Evolutionary conservation across 2,329 filamentous ascomycete genomes (phyloP).

Genomic region (Cytospora paraplurivora): DNA sequence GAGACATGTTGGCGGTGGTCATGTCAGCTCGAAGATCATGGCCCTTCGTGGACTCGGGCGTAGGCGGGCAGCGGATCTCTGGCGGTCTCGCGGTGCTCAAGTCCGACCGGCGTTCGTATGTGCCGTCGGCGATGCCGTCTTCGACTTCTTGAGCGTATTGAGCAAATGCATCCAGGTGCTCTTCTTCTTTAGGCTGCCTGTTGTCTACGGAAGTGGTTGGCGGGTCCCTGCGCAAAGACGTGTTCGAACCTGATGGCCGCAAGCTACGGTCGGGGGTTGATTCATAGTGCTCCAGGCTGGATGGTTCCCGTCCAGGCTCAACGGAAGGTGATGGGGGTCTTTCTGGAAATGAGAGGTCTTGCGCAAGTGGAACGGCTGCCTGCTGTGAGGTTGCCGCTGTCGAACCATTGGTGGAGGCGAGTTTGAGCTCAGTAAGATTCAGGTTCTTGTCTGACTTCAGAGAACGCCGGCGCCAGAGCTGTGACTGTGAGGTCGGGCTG

Average conservation of each 20-base stretch:
- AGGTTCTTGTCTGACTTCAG: slow-evolving; percentile 50
- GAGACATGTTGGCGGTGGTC: slow-evolving; percentile 40
- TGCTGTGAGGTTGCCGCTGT: slow-evolving; percentile 43
- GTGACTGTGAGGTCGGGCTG: slow-evolving; percentile 34
- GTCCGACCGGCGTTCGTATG: slow-evolving; percentile 20
- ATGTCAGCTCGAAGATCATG: slow-evolving; percentile 28
- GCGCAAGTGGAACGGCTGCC: slow-evolving; percentile 23
- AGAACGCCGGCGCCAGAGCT: slow-evolving; percentile 55
- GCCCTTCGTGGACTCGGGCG: slow-evolving; percentile 51
- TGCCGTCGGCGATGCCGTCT: slow-evolving; percentile 19
- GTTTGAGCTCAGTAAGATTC: slow-evolving; percentile 51
- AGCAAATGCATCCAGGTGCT: slow-evolving; percentile 19
- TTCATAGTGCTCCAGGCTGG: slow-evolving; percentile 26
- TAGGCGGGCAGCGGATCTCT: slow-evolving; percentile 44
- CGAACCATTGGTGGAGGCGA: slow-evolving; percentile 53
- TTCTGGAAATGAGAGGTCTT: slow-evolving; percentile 31
- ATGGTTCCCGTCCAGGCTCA: slow-evolving; percentile 22
- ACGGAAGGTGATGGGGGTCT: slow-evolving; percentile 23
- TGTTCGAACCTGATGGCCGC: slow-evolving; percentile 34
- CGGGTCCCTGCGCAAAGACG: slow-evolving; percentile 19
- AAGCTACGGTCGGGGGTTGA: slow-evolving; percentile 37
- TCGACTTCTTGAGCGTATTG: slow-evolving; percentile 27
- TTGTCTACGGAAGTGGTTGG: slow-evolving; percentile 33
- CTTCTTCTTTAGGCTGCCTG: slow-evolving; percentile 10
- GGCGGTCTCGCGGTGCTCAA: slow-evolving; percentile 17